Conservation (phyloP, 192 early-diverging fungal species). For the Backusella mclennaniae region DNA sequence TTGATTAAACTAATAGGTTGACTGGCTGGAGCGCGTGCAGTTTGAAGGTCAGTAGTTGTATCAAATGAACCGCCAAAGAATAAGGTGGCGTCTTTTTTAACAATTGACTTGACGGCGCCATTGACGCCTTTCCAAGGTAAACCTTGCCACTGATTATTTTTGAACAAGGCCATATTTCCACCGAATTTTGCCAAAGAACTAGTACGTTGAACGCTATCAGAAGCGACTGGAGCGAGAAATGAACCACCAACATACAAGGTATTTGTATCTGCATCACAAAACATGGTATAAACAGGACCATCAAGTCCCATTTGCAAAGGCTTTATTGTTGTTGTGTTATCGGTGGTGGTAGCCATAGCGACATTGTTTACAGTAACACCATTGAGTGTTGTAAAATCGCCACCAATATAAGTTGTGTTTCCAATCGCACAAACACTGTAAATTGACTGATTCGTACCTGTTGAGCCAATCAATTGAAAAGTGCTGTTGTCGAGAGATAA, state of each 20-base stretch:
- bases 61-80: constrained; percentile 71
- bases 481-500: constrained; percentile 18
- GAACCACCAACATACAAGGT: constrained; percentile 30
- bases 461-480: constrained; percentile 17
- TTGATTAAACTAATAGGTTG: constrained; percentile 51
- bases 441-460: constrained; percentile 17
- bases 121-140: constrained; percentile 70
- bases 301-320: constrained; percentile 28
- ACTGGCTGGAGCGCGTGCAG: constrained; percentile 37
- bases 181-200: constrained; percentile 18
- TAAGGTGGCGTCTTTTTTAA: constrained; percentile 41
- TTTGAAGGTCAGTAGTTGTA: constrained; percentile 59
- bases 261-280: constrained; percentile 20
- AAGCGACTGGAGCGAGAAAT: constrained; percentile 27
- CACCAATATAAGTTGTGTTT: constrained; percentile 24
- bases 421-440: constrained; percentile 15
- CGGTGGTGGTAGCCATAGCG: not conserved
- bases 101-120: constrained; percentile 59
- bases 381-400: constrained; percentile 23
- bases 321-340: constrained; percentile 1
- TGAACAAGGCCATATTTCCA: constrained; percentile 29
- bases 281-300: constrained; percentile 31
- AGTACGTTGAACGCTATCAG: not conserved
- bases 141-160: constrained; percentile 43
- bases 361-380: constrained; percentile 22